Evolutionary conservation across 169 alveolate species (phyloP).

Genomic region (Plasmodium knowlesi): DNA sequence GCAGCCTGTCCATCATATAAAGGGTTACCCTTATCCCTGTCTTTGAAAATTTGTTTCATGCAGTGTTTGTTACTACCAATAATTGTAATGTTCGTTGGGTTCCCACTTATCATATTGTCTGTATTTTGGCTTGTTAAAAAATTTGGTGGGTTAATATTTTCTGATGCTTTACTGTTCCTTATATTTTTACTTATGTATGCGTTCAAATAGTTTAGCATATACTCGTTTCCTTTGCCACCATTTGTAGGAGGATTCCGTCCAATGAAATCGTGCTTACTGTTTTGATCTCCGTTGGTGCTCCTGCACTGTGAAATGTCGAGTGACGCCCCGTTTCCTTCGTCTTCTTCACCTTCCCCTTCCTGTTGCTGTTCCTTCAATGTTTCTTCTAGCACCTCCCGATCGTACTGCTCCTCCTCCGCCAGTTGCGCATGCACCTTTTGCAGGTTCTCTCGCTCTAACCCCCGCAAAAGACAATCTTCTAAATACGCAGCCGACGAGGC

Average conservation of each 20-base stretch:
- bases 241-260: background rate
- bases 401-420: background rate
- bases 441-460: background rate
- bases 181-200: constrained; percentile 17
- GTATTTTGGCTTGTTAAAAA: background rate
- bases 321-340: background rate
- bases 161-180: background rate
- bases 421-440: background rate
- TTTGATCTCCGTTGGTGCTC: background rate
- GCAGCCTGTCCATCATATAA: background rate
- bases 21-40: background rate
- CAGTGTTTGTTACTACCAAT: background rate
- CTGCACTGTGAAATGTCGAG: background rate
- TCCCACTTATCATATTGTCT: background rate
- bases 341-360: background rate
- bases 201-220: constrained; percentile 17
- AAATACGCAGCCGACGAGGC: background rate
- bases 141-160: background rate
- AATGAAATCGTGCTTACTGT: background rate
- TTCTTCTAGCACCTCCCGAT: background rate
- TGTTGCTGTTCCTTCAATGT: background rate
- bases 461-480: background rate
- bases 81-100: background rate
- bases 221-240: background rate
- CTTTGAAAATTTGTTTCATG: background rate